A percentile compares a stretch with the other conserved stretches of the same genome.
phyloP scores from a whole-genome alignment of 2,329 filamentous ascomycete species.

The Penicillium thymicola region DNA sequence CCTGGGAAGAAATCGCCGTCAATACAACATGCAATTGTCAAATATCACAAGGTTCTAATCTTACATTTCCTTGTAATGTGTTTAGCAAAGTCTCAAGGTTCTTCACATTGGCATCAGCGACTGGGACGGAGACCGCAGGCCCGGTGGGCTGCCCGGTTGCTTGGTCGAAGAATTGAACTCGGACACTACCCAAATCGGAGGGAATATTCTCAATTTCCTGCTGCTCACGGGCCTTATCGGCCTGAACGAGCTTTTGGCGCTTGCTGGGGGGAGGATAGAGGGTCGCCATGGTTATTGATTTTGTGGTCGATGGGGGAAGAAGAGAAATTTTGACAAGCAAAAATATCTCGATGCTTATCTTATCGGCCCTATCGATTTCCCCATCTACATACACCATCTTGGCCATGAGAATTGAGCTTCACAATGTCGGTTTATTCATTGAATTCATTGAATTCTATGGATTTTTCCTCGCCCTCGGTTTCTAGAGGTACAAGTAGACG shows the following conservation, averaged over 20 bases:
- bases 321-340: slow-evolving; percentile 16
- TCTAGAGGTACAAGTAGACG: slow-evolving; percentile 42
- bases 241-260: slow-evolving; percentile 72
- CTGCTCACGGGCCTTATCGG: slow-evolving; percentile 69
- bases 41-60: slow-evolving; percentile 16
- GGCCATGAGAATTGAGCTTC: not conserved
- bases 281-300: slow-evolving; percentile 64
- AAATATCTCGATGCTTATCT: slow-evolving; percentile 18
- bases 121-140: slow-evolving; percentile 69
- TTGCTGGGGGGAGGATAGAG: slow-evolving; percentile 82
- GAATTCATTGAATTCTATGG: slow-evolving; percentile 1
- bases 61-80: slow-evolving; percentile 72
- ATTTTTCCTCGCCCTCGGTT: slow-evolving; percentile 23
- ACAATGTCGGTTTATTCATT: slow-evolving; percentile 14
- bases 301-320: slow-evolving; percentile 14
- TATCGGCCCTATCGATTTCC: slow-evolving; percentile 16
- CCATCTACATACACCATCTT: slow-evolving; percentile 2
- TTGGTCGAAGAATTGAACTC: slow-evolving; percentile 85
- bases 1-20: slow-evolving; percentile 33
- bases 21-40: slow-evolving; percentile 7
- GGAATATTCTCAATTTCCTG: slow-evolving; percentile 68
- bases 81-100: slow-evolving; percentile 87
- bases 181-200: slow-evolving; percentile 69
- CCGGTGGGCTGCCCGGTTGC: slow-evolving; percentile 65
- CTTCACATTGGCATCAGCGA: slow-evolving; percentile 81